Base-by-base conservation (phyloP, 1,284 basidiomycete genomes). In the Sanghuangporus baumii region DNA sequence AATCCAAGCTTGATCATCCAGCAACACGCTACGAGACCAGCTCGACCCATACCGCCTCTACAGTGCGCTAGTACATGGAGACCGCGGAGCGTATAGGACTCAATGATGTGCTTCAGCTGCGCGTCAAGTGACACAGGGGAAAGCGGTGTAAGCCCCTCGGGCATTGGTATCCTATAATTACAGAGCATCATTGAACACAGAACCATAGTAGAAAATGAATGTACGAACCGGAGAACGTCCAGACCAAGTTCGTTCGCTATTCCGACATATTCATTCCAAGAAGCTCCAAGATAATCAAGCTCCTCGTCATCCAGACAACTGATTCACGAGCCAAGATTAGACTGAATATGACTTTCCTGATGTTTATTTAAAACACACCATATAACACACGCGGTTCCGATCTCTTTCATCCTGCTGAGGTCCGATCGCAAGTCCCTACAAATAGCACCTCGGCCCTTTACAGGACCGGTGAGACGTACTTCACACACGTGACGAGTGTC, bases 1-100 rank as follows among this genome's bases (percentile, higher is more conserved):
- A 98, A 81, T 5, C 96, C 96, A 69, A 98, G 87, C 74, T 93
- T 96, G 65, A 97, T 79, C 71, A 93, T 82, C 96, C 96, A 98
- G 67, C 90, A 91, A 69, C 91, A 94, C 1, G 96, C 96, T 40
- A 98, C 83, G 47, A 98, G 81, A 1, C 96, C 96, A 0, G 96
- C 96, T 31, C 96, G 84, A 0, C 96, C 96, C 4, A 99, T 91
- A 6, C 96, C 96, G 40, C 96, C 96, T 31, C 96, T 85, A 73
- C 96, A 99, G 70, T 98, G 96, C 6, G 91, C 91, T 6, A 98
- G 82, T 2, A 96, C 83, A 38, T 87, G 81, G 1, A 82, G 73
- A 1, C 95, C 94, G 6, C 78, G 78, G 7, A 96, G 76, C 0
- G 94, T 93, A 71, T 96, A 97, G 6, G 76, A 74, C 16, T 83